Base-by-base conservation (phyloP, 2,329 filamentous ascomycete genomes). In the Fusarium marasasianum region DNA sequence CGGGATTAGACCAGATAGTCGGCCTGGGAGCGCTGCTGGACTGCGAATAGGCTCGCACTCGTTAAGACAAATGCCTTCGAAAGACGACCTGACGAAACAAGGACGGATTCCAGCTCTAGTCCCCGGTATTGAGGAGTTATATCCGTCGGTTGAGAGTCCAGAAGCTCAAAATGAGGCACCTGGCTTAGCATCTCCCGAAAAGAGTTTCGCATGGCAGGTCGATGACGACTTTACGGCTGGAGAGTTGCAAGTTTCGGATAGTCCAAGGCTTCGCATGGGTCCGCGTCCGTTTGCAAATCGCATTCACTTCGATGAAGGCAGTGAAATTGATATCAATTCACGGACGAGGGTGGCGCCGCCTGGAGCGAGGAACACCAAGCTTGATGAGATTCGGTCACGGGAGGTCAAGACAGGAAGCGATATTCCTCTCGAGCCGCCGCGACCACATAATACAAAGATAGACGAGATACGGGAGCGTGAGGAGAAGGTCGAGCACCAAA, bases 221-320 rank as follows among this genome's bases (percentile, higher is more conserved):
- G 88, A 90, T 40, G 85, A 86, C 10, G 89, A 91, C 62, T 90
- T 91, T 72, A 90, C 89, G 2, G 88, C 85, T 17, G 84, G 85
- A 47, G 88, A 90, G 66, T 67, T 90, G 44, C 87, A 90, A 65
- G 77, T 88, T 40, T 90, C 89, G 1, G 83, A 87, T 71, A 90
- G 88, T 69, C 88, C 88, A n/a, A 85, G 87, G 38, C 84, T 90
- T 58, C 82, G 79, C 35, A 80, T 84, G 29, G 79, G 74, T 33
- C 79, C 80, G 37, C 79, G 81, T 37, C 83, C 81, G 4, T 83
- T 83, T 63, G 82, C 78, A 17, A 79, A 80, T 55, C 80, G 82
- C 17, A 78, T 82, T 11, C 73, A 77, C 13, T 81, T 82, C 37
- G 77, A 79, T 44, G 79, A 81, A n/a, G 73, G 72, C 0, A 80